Base-by-base conservation (phyloP, 1,139 yeast genomes). In the Candida smagusa region DNA sequence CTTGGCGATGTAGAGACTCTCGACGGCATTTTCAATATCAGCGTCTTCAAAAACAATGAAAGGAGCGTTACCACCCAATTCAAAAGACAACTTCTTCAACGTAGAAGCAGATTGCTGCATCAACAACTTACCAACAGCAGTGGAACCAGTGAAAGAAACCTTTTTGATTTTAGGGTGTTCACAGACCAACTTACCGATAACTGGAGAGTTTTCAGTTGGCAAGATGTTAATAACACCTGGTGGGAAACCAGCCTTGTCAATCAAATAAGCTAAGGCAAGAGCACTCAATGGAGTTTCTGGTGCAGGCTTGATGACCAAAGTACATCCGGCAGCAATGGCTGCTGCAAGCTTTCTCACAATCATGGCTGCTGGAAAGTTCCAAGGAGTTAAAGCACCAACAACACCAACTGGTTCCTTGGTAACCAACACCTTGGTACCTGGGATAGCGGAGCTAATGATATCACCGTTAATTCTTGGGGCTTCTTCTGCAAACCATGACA, bases 361-460 rank as follows among this genome's bases (percentile, higher is more conserved):
- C 97, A 90, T 90, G 5, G 96, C 95, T 37, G 84, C 72, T 12
- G 97, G 97, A 66, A 90, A 90, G 61, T 90, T 90, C 97, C 97
- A 90, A 12, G 97, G 97, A 4, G 96, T 87, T 50, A 90, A 71
- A 43, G 90, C 79, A 22, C 95, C 96, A 52, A 92, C 87, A 1
- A 87, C 95, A 16, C 97, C 97, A 37, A 90, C 74, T 11, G 56
- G 64, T 41, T 49, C 65, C 16, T 56, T 50, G 23, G 55, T 29
- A 5, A 59, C 50, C 30, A 56, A 25, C 31, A 58, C 56, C 27
- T 44, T 48, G 35, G 44, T 49, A 12, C 44, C 34, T 0, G 52
- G 41, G 27, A 45, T 47, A 23, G 46, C 44, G 4, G 60, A 56
- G 7, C 48, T 53, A 31, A 61, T 56, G 2, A 58, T 40, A 19